Evolutionary conservation across 108 stramenopile genomes (phyloP).

Genomic region (Cyclotella kingstonii): DNA sequence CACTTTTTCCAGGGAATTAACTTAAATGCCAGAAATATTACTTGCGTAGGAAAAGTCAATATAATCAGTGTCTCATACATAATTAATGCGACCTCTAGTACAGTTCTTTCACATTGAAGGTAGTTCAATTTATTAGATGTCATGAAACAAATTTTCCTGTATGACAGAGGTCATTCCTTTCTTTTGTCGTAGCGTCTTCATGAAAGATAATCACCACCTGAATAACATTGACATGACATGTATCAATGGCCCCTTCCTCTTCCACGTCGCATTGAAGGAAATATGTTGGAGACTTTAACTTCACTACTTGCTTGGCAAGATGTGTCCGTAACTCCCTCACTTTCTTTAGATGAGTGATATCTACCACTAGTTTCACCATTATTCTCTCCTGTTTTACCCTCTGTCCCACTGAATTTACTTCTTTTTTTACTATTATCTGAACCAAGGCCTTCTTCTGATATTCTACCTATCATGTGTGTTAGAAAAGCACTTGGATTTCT

Average conservation of each 20-base stretch:
- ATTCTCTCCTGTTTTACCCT: not conserved
- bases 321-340: too few relatives aligned
- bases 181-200: too few relatives aligned
- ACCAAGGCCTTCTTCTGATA: conserved; percentile 68
- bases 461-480: conserved; percentile 68
- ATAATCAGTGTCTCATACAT: too few relatives aligned
- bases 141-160: too few relatives aligned
- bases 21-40: too few relatives aligned
- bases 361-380: conserved; percentile 4
- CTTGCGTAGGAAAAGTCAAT: not conserved
- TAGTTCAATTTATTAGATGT: too few relatives aligned
- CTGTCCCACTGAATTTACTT: conserved; percentile 6
- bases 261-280: conserved; percentile 61
- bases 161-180: too few relatives aligned
- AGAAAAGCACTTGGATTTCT: conserved; percentile 81
- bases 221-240: conserved; percentile 13
- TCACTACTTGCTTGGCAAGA: too few relatives aligned
- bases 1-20: conserved; percentile 7
- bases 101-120: too few relatives aligned
- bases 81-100: too few relatives aligned
- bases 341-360: conserved; percentile 2
- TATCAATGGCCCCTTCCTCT: conserved; percentile 63
- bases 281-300: conserved; percentile 50
- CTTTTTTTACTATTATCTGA: conserved; percentile 4
- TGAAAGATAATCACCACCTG: too few relatives aligned